Base-by-base conservation (phyloP, 2,329 filamentous ascomycete genomes). In the Xylariomycetidae sp. region DNA sequence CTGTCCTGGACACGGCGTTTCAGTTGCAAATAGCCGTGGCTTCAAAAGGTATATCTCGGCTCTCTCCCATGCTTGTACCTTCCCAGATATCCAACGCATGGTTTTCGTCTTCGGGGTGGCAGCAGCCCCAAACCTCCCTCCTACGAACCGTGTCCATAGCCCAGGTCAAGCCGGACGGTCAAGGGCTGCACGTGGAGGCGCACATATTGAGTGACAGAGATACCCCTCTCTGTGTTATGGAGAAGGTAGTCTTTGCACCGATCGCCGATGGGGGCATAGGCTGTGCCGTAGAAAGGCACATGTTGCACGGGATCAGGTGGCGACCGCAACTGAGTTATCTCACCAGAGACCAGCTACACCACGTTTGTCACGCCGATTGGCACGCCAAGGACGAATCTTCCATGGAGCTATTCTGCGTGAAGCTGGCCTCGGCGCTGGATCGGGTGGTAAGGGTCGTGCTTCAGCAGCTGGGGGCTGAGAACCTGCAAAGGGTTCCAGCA, bases 261-360 rank as follows among this genome's bases (percentile, higher is more conserved):
- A n/a, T n/a, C n/a, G n/a, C n/a, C n/a, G n/a, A n/a, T n/a, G n/a
- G n/a, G n/a, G n/a, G n/a, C n/a, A n/a, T n/a, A n/a, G n/a, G n/a
- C n/a, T n/a, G n/a, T n/a, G n/a, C n/a, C n/a, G n/a, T n/a, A n/a
- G n/a, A n/a, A n/a, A n/a, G n/a, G n/a, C n/a, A n/a, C n/a, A 35
- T 63, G 25, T 36, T 63, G 9, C 49, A 63, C 30, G 48, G 40
- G 6, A 38, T 61, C 20, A 52, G 58, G 17, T 64, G 60, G 60
- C 57, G 58, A 37, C 60, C 60, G 1, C 57, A 63, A 31, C 42
- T 63, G 14, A 58, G 56, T 42, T 25, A 60, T 13, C 44, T 63
- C 10, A 38, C 42, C 12, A 42, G 44, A 9, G 19, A 50, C 24
- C 48, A 60, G 35, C 41, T 63, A 8, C 32, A 28, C 5, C 25